Evolutionary conservation across 139 green algal genomes (phyloP).

Genomic region (Trebouxia sp.): DNA sequence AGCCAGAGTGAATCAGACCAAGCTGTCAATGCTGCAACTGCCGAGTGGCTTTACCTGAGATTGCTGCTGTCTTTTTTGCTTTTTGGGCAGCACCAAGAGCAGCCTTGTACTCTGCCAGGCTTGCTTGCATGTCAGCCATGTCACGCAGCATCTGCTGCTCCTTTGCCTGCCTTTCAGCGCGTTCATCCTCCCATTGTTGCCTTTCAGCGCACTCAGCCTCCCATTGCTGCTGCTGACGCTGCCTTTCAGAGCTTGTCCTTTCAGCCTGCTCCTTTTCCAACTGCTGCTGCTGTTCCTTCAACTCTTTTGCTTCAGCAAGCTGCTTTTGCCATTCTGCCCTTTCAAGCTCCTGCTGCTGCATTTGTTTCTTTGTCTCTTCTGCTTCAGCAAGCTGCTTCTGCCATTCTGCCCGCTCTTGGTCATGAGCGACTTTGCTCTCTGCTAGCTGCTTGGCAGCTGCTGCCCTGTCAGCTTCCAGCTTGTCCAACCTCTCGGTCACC

Average conservation of each 20-base stretch:
- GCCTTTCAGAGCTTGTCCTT: too few relatives aligned
- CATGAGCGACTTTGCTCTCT: not conserved
- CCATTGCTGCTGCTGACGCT: too few relatives aligned
- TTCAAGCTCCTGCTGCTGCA: too few relatives aligned
- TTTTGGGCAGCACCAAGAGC: not conserved
- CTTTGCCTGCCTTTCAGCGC: not conserved
- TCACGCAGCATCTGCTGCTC: not conserved
- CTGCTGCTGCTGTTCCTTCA: too few relatives aligned
- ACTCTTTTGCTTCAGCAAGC: too few relatives aligned
- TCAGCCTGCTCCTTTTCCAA: too few relatives aligned
- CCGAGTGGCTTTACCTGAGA: not conserved
- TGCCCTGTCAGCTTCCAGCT: not conserved
- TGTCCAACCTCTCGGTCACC: not conserved
- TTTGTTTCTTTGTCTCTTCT: too few relatives aligned
- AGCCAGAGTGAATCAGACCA: too few relatives aligned
- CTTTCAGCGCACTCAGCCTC: too few relatives aligned
- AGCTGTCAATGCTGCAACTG: not conserved
- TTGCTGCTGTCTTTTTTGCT: not conserved
- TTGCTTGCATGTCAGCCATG: slow-evolving; percentile 19
- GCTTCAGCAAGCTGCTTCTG: not conserved
- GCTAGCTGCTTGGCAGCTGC: not conserved
- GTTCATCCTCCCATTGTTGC: not conserved
- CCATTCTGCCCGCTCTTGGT: not conserved
- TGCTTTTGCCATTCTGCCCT: too few relatives aligned
- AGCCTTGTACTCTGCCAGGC: not conserved